These are phyloP conservation scores for Aspergillus sp. DNA, from an alignment of 2,329 filamentous ascomycete genomes.

Conservation along the genomic window DNA sequence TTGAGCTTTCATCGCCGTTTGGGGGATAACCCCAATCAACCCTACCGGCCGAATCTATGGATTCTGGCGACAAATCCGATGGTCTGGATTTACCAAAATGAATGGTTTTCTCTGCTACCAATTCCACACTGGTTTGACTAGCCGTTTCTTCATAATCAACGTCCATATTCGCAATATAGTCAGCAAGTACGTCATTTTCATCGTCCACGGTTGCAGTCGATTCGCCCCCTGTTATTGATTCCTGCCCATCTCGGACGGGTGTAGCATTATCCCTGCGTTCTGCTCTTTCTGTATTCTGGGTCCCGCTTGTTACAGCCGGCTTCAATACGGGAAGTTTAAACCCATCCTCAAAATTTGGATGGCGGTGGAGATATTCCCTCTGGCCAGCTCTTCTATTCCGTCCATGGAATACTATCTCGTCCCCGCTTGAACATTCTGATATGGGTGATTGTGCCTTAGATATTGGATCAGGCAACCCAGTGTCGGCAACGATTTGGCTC, in stretches of 20 bases:
- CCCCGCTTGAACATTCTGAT: slow-evolving; percentile 57
- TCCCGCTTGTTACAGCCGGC: neutral
- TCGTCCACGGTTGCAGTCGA: slow-evolving; percentile 30
- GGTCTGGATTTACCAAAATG: neutral
- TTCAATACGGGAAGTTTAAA: neutral
- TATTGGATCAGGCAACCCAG: slow-evolving; percentile 22
- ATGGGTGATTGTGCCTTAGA: slow-evolving; percentile 27
- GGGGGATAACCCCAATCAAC: neutral
- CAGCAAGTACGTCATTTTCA: slow-evolving; percentile 37
- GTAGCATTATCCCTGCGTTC: neutral
- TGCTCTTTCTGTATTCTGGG: neutral
- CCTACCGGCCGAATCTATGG: slow-evolving; percentile 1
- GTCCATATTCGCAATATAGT: slow-evolving; percentile 36
- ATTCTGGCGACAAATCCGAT: neutral
- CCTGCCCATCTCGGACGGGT: neutral
- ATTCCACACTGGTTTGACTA: neutral
- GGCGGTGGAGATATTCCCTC: neutral
- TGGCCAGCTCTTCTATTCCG: slow-evolving; percentile 13
- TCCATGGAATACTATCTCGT: slow-evolving; percentile 42
- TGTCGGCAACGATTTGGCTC: slow-evolving; percentile 19
- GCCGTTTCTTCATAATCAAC: slow-evolving; percentile 17
- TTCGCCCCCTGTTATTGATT: slow-evolving; percentile 7
- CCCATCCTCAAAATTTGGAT: neutral
- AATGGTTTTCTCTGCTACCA: neutral
- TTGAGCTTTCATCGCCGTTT: too few relatives aligned